These are phyloP conservation scores for Tricholoma hemisulphureum DNA, from an alignment of 768 basidiomycete genomes.

Conservation along the genomic window DNA sequence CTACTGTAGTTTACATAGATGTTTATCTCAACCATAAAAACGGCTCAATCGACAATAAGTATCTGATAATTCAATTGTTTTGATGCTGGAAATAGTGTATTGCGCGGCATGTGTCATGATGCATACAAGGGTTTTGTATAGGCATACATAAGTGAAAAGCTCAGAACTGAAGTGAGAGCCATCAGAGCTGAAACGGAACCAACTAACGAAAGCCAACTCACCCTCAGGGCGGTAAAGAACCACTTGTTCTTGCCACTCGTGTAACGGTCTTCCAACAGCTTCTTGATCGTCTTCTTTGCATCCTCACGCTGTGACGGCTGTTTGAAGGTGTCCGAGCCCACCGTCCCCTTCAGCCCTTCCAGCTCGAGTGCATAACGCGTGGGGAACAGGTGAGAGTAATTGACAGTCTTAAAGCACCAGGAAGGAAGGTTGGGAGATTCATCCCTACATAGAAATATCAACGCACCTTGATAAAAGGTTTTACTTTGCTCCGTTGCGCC, in stretches of 20 bases:
- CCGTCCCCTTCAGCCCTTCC: constrained; percentile 87
- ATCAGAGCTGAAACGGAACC: constrained; percentile 4
- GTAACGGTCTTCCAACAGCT: constrained; percentile 95
- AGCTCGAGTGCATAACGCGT: constrained; percentile 98
- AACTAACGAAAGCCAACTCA: constrained; percentile 34
- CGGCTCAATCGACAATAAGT: no score
- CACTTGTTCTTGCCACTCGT: constrained; percentile 93
- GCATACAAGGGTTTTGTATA: constrained; percentile 35
- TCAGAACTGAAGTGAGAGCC: constrained; percentile 33
- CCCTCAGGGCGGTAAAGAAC: constrained; percentile 90
- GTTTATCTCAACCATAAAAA: no score
- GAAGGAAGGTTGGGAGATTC: background rate
- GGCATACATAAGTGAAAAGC: constrained; percentile 28
- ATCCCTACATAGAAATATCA: background rate
- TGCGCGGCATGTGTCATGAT: constrained; percentile 31
- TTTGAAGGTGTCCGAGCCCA: constrained; percentile 90
- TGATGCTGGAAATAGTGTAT: constrained; percentile 11
- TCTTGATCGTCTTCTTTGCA: constrained; percentile 95
- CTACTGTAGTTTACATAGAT: no score
- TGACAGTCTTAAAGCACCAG: constrained; percentile 66
- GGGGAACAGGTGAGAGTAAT: constrained; percentile 99
- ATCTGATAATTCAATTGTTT: background rate
- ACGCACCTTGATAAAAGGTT: constrained; percentile 98
- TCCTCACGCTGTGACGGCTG: constrained; percentile 94
- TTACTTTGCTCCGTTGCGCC: constrained; percentile 90